Base-by-base conservation (phyloP, 192 early-diverging fungal species). In the Geranomyces michiganensis region DNA sequence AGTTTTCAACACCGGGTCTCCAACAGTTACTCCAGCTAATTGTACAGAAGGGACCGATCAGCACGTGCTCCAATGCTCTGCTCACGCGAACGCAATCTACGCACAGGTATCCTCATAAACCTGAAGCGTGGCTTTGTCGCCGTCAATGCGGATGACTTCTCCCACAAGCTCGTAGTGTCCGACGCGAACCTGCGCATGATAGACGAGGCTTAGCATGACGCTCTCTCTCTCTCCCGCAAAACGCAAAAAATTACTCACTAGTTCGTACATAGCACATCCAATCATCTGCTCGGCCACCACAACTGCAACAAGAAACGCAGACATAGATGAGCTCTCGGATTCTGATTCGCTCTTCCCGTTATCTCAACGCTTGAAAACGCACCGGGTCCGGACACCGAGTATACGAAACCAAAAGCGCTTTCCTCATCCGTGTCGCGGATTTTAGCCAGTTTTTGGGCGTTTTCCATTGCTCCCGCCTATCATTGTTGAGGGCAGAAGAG, bases 71-170 rank as follows among this genome's bases (percentile, higher is more conserved):
- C n/a, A n/a, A n/a, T n/a, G n/a, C n/a, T n/a, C n/a, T n/a, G n/a
- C n/a, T n/a, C n/a, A n/a, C 24, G 56, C 26, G 26, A 55, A 55
- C 5, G 10, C 36, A 7, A 10, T 41, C 36, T 24, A 79, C 77
- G 45, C 78, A 93, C 92, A 90, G 53, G 98, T 99, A 78, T 99
- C 98, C 73, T 99, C 98, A 86, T 99, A 99, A 24, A 99, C 98
- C 83, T 99, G 98, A 73, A 99, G 91, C 26, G 98, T 98, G n/a
- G 95, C 94, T 85, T 99, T 99, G 80, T 98, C 94, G 67, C 93
- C 90, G 47, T 99, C 98, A 72, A 99, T 93, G 84, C 96, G 93
- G 83, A 99, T 99, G 73, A 99, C 98, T 83, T 99, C 98, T 73
- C 98, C 98, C 46, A 99, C 94, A 60, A 99, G 85, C 63, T 96